Conservation (phyloP, 2,329 filamentous ascomycete species). For the Scedosporium aurantiacum region DNA sequence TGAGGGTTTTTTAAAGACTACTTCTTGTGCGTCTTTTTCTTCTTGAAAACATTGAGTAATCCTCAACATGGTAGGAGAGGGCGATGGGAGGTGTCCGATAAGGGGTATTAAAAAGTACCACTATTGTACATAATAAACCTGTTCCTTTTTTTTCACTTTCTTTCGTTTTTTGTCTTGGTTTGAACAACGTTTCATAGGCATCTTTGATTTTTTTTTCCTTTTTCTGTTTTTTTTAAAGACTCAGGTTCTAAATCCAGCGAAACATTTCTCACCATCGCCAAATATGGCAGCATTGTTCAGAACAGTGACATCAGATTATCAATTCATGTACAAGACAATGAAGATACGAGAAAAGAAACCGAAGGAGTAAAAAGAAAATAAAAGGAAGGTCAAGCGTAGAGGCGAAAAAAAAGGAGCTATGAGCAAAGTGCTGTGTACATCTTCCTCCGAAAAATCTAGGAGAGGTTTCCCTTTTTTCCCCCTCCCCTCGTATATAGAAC, state of each 20-base stretch:
- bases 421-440: neutral
- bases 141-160: neutral
- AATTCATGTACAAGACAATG: neutral
- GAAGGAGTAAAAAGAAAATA: neutral
- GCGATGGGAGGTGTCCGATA: neutral
- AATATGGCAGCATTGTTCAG: neutral
- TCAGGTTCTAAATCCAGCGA: too few relatives aligned
- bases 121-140: slow-evolving; percentile 1
- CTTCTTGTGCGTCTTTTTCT: too few relatives aligned
- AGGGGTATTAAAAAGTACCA: neutral
- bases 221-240: neutral
- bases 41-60: too few relatives aligned
- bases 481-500: too few relatives aligned
- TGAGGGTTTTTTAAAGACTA: too few relatives aligned
- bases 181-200: neutral
- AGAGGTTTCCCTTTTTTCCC: too few relatives aligned
- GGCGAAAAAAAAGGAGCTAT: neutral
- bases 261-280: too few relatives aligned
- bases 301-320: neutral
- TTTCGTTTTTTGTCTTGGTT: neutral
- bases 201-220: neutral
- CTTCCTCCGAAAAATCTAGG: too few relatives aligned
- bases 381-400: neutral
- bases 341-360: neutral
- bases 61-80: neutral